Evolutionary conservation across 352 stramenopile species (phyloP).

Genomic region (Globisporangium cylindrosporum): DNA sequence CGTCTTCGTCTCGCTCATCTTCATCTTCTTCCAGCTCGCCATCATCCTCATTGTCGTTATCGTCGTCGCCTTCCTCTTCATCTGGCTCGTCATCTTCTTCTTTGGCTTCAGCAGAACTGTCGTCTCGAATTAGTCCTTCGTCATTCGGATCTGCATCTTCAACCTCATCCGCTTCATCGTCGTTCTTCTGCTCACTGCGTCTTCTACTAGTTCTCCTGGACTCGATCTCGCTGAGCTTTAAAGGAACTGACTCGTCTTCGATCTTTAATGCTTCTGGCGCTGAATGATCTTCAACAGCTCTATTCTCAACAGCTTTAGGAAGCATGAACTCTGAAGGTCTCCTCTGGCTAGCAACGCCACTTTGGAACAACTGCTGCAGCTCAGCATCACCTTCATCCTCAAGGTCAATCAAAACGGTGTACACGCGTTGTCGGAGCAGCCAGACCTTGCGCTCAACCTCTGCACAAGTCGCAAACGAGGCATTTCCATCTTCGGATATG

Average conservation of each 20-base stretch:
- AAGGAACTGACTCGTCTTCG: neutral
- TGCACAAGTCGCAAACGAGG: slow-evolving; percentile 28
- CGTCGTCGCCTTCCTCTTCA: slow-evolving; percentile 11
- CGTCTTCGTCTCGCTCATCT: slow-evolving; percentile 41
- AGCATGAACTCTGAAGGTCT: neutral
- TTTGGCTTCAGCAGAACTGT: neutral
- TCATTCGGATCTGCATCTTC: neutral
- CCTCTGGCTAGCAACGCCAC: neutral
- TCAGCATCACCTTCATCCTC: slow-evolving; percentile 30
- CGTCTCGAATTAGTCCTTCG: neutral
- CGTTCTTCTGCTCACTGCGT: neutral
- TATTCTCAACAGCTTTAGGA: neutral
- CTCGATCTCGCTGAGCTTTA: neutral
- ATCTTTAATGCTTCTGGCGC: neutral
- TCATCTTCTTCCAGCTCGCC: slow-evolving; percentile 14
- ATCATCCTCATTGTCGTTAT: slow-evolving; percentile 14
- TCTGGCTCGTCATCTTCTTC: neutral
- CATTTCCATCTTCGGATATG: slow-evolving; percentile 20
- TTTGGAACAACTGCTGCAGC: slow-evolving; percentile 11
- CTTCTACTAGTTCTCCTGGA: neutral
- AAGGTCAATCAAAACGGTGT: slow-evolving; percentile 35
- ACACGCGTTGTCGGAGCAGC: slow-evolving; percentile 45
- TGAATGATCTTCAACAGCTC: too few relatives aligned
- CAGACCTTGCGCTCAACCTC: slow-evolving; percentile 38
- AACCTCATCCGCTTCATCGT: neutral